phyloP scores from a whole-genome alignment of 208 protist genomes.

The Trypanosoma brucei region DNA sequence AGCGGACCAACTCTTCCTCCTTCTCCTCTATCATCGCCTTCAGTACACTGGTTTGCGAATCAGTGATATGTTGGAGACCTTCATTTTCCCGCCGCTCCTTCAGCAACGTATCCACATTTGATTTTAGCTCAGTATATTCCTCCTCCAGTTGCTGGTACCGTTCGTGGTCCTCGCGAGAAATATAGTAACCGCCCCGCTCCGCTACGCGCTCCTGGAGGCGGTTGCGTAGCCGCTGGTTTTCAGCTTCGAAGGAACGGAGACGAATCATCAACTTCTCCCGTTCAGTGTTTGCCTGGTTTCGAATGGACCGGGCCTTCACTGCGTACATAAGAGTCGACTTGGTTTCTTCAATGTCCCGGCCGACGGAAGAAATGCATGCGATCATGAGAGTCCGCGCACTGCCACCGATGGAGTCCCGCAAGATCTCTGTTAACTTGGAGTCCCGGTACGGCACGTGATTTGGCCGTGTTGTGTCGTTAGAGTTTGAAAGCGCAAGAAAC shows the following conservation, averaged over 20 bases:
- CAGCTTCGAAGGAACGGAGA: slow-evolving; percentile 76
- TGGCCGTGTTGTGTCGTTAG: slow-evolving; percentile 69
- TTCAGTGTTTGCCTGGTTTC: slow-evolving; percentile 88
- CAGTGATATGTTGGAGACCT: slow-evolving; percentile 71
- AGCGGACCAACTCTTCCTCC: slow-evolving; percentile 57
- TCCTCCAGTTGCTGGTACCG: slow-evolving; percentile 50
- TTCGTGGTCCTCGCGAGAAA: slow-evolving; percentile 81
- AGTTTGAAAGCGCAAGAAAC: slow-evolving; percentile 85
- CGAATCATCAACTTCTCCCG: slow-evolving; percentile 74
- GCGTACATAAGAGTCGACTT: slow-evolving; percentile 95
- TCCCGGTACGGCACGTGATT: slow-evolving; percentile 93
- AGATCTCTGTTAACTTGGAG: slow-evolving; percentile 92
- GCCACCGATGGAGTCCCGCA: slow-evolving; percentile 93
- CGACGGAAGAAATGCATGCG: slow-evolving; percentile 92
- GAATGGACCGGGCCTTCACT: slow-evolving; percentile 92
- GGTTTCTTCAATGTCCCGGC: slow-evolving; percentile 94
- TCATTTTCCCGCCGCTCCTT: slow-evolving; percentile 62
- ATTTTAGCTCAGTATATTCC: slow-evolving; percentile 45
- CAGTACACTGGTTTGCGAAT: slow-evolving; percentile 69
- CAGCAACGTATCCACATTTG: slow-evolving; percentile 53
- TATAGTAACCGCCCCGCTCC: slow-evolving; percentile 82
- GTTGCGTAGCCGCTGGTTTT: slow-evolving; percentile 84
- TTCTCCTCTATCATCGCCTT: slow-evolving; percentile 63
- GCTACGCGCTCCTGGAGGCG: slow-evolving; percentile 80
- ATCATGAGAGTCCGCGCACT: slow-evolving; percentile 93